phyloP scores from a whole-genome alignment of 305 asterid species.

The Fraxinus angustifolia region DNA sequence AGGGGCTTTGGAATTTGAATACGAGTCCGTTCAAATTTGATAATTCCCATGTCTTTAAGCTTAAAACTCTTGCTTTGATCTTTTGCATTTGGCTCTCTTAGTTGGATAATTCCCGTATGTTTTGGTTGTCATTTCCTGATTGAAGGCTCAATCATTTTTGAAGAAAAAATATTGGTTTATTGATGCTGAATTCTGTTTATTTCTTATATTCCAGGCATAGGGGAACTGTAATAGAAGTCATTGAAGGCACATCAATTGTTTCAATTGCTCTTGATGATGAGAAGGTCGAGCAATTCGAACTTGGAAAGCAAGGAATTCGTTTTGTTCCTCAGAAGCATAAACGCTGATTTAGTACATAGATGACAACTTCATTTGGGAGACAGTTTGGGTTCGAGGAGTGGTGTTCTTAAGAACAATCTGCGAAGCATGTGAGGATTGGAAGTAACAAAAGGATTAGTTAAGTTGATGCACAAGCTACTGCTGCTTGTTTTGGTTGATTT shows the following conservation, averaged over 20 bases:
- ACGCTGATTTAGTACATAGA: constrained; percentile 9
- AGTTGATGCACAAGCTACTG: not conserved
- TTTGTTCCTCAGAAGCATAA: constrained; percentile 42
- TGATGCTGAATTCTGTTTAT: not conserved
- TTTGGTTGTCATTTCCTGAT: not conserved
- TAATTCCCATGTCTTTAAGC: not conserved
- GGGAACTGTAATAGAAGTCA: constrained; percentile 54
- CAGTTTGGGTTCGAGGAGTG: not conserved
- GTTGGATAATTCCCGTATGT: not conserved
- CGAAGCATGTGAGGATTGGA: not conserved
- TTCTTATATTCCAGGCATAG: constrained; percentile 28
- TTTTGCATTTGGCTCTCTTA: not conserved
- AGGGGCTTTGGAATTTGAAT: not conserved
- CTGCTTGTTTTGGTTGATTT: not conserved
- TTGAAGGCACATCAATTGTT: constrained; percentile 35
- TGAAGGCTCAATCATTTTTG: not conserved
- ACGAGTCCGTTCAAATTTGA: not conserved
- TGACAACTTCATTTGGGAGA: not conserved
- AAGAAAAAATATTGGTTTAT: not conserved
- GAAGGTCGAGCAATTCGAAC: constrained; percentile 33
- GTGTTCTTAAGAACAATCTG: not conserved
- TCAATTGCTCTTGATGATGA: constrained; percentile 45
- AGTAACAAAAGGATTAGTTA: not conserved
- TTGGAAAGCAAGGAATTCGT: constrained; percentile 49
- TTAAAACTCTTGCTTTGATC: not conserved